phyloP scores from a whole-genome alignment of 306 rosid species.

The Fragaria ananassa region DNA sequence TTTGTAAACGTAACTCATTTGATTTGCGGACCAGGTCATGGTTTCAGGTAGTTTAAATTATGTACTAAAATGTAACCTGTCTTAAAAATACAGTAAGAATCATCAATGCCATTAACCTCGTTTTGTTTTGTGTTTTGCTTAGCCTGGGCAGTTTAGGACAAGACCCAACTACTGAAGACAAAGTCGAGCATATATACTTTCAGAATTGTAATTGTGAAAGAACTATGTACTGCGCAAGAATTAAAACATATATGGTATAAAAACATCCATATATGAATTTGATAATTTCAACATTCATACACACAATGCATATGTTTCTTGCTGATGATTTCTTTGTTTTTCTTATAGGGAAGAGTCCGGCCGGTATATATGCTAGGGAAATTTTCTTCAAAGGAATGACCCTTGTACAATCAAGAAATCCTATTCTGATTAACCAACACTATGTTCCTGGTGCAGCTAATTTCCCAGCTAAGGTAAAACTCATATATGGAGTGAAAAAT shows the following conservation, averaged over 20 bases:
- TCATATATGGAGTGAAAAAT: neutral
- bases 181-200: conserved; percentile 23
- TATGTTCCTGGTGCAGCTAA: neutral
- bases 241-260: conserved; percentile 24
- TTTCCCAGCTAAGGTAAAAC: neutral
- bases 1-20: neutral
- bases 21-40: conserved; percentile 28
- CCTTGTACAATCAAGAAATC: neutral
- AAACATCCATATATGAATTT: no score
- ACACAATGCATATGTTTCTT: neutral
- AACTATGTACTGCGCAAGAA: conserved; percentile 21
- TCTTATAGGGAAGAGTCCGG: neutral
- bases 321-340: neutral
- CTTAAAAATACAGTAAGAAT: no score
- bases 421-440: conserved; percentile 9
- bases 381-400: conserved; percentile 9
- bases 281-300: neutral
- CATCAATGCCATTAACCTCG: neutral
- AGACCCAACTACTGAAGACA: neutral
- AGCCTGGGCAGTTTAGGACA: conserved; percentile 27
- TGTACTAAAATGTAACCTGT: no score
- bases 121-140: neutral
- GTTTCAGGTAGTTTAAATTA: conserved; percentile 16
- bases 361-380: conserved; percentile 2
- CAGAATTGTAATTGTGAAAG: conserved; percentile 3